These are phyloP conservation scores for Ophiostoma sp. DNA, from an alignment of 2,329 filamentous ascomycete genomes.

Conservation along the genomic window DNA sequence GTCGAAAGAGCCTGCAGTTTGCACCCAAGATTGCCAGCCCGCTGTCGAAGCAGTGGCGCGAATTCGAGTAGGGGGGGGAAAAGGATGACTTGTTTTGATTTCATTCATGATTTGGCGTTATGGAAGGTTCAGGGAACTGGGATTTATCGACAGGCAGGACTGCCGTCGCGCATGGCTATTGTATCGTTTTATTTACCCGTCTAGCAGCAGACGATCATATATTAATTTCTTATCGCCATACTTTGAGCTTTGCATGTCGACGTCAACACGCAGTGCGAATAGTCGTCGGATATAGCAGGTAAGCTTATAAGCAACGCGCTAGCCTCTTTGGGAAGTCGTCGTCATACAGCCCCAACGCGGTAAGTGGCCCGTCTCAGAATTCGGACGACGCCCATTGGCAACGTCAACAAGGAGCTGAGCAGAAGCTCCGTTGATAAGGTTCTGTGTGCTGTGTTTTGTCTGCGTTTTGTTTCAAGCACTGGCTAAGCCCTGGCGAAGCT, in stretches of 20 bases:
- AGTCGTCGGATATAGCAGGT: conserved; percentile 1
- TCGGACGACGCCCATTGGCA: background rate
- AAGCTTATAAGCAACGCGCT: background rate
- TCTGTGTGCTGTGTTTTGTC: background rate
- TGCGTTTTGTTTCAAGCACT: background rate
- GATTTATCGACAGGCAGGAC: conserved; percentile 9
- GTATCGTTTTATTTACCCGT: conserved; percentile 2
- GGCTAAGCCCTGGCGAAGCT: background rate
- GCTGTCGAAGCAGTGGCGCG: conserved; percentile 51
- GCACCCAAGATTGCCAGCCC: conserved; percentile 71
- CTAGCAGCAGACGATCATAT: background rate
- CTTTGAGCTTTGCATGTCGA: no score
- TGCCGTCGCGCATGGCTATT: background rate
- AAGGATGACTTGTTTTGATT: background rate
- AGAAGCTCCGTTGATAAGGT: background rate
- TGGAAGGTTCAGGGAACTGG: background rate
- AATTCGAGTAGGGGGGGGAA: background rate
- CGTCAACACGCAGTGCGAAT: background rate
- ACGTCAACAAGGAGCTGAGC: conserved; percentile 2
- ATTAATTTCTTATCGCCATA: background rate
- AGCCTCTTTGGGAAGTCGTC: background rate
- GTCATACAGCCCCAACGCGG: conserved; percentile 4
- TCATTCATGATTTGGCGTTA: conserved; percentile 10
- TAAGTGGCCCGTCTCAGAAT: background rate
- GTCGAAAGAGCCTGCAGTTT: conserved; percentile 72